Conservation (phyloP, 495 filamentous ascomycete genomes). For the Aspergillus olivimuriae region DNA sequence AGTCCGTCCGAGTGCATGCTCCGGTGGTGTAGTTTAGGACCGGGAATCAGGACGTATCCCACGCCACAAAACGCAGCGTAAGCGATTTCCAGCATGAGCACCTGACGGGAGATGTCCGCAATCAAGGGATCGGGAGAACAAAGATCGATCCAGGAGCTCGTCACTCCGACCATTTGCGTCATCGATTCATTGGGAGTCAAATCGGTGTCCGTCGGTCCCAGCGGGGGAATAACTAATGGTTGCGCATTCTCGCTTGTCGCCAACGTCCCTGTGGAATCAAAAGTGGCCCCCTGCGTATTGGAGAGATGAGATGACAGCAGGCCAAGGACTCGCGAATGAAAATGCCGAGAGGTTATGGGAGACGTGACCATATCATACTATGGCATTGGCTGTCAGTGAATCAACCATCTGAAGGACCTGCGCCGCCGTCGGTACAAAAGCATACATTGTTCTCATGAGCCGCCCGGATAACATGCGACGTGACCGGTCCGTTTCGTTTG, state of each 20-base stretch:
- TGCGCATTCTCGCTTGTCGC: conserved; percentile 32
- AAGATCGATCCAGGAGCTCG: conserved; percentile 85
- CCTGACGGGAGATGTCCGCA: conserved; percentile 76
- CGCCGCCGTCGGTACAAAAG: conserved; percentile 7
- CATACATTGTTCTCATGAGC: conserved; percentile 55
- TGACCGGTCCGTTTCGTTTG: conserved; percentile 53
- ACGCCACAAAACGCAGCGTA: conserved; percentile 94
- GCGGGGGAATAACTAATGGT: conserved; percentile 57
- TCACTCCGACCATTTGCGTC: conserved; percentile 63
- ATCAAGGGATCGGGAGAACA: conserved; percentile 77
- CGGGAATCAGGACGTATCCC: conserved; percentile 72
- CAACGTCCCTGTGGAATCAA: conserved; percentile 29
- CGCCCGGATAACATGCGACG: conserved; percentile 55
- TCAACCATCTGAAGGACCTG: background rate
- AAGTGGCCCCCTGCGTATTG: conserved; percentile 22
- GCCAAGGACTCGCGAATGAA: conserved; percentile 67
- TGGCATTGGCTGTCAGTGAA: conserved; percentile 8
- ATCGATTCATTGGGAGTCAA: conserved; percentile 67
- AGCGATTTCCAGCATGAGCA: conserved; percentile 81
- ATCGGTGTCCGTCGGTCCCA: conserved; percentile 66
- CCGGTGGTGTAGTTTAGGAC: conserved; percentile 54
- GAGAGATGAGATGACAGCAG: conserved; percentile 54
- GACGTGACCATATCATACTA: conserved; percentile 93
- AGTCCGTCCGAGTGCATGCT: conserved; percentile 39
- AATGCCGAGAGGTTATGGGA: conserved; percentile 77